Conservation (phyloP, 345 rosid genomes). For the Murraya paniculata region DNA sequence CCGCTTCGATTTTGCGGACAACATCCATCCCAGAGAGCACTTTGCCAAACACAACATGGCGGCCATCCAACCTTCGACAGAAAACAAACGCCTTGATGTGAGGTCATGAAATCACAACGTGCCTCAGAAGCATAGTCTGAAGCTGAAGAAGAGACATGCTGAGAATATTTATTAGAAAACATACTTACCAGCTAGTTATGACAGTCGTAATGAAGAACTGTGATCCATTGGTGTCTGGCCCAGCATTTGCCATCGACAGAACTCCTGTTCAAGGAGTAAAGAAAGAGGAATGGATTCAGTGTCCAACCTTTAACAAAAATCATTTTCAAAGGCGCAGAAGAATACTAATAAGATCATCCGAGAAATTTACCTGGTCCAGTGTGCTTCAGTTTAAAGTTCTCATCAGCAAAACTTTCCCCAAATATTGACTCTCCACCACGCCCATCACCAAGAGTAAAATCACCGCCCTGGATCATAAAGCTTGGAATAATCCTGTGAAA, state of each 20-base stretch:
- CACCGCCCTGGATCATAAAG: constrained; percentile 98
- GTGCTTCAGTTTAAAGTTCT: constrained; percentile 91
- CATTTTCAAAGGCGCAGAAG: background rate
- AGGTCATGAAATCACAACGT: background rate
- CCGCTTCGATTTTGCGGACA: constrained; percentile 75
- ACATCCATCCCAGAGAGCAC: constrained; percentile 90
- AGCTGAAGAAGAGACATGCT: background rate
- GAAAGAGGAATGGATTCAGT: background rate
- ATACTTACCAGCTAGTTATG: constrained; percentile 67
- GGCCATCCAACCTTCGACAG: constrained; percentile 79
- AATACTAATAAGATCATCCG: background rate
- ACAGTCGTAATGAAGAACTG: constrained; percentile 93
- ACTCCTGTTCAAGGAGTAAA: constrained; percentile 36
- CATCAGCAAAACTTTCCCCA: constrained; percentile 80
- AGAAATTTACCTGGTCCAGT: constrained; percentile 61
- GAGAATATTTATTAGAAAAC: background rate
- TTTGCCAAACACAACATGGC: constrained; percentile 85
- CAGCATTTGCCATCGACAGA: constrained; percentile 89
- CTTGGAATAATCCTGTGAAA: constrained; percentile 93
- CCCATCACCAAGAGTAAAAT: constrained; percentile 90
- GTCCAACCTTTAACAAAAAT: background rate
- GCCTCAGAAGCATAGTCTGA: background rate
- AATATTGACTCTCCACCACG: constrained; percentile 94
- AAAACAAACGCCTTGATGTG: background rate
- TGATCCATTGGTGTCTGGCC: constrained; percentile 82